Evolutionary conservation across 1,139 yeast species (phyloP).

Genomic region (Hansenula sp.): DNA sequence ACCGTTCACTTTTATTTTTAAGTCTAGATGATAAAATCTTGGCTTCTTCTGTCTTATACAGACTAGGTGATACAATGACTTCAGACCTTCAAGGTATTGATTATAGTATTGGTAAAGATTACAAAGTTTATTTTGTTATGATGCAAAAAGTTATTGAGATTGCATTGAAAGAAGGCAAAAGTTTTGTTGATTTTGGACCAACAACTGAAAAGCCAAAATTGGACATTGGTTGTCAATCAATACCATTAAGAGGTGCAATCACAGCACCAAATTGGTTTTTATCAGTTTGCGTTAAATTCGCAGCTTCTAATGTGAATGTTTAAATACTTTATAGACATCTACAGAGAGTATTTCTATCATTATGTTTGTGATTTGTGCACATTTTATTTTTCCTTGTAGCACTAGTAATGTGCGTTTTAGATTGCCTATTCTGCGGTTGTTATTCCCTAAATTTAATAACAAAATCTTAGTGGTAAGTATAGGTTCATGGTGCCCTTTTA

Average conservation of each 20-base stretch:
- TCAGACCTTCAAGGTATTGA: conserved; percentile 42
- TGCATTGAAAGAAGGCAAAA: conserved; percentile 35
- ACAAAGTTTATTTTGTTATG: conserved; percentile 45
- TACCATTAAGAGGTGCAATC: conserved; percentile 36
- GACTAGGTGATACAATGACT: conserved; percentile 42
- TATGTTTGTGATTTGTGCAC: no score
- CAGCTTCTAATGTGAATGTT: no score
- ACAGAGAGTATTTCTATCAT: no score
- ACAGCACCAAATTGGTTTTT: no score
- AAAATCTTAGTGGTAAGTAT: no score
- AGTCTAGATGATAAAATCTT: conserved; percentile 33
- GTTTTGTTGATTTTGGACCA: conserved; percentile 31
- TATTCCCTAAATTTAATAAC: no score
- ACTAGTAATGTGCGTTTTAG: no score
- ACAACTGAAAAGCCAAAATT: conserved; percentile 36
- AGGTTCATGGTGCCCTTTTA: no score
- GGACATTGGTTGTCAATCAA: conserved; percentile 37
- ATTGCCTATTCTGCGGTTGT: no score
- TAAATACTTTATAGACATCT: no score
- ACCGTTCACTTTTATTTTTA: conserved; percentile 34
- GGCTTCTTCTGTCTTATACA: conserved; percentile 40
- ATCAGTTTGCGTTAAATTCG: no score
- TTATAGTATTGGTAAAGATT: conserved; percentile 35
- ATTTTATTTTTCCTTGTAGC: no score
- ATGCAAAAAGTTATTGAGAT: conserved; percentile 42